phyloP scores from a whole-genome alignment of 148 eudicot genomes.

The Rhododendron mucronatum region DNA sequence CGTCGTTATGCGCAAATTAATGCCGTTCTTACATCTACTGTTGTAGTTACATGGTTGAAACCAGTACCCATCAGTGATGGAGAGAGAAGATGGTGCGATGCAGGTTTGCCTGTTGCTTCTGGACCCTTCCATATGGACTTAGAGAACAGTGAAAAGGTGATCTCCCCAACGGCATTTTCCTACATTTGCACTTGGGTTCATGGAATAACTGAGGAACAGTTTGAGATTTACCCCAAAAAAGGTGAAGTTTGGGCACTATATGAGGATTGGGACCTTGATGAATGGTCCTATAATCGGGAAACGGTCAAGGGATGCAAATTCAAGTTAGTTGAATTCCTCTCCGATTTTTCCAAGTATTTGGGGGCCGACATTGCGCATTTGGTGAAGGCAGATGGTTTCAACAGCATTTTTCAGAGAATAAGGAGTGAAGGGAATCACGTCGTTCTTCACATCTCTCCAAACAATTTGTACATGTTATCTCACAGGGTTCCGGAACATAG shows the following conservation, averaged over 20 bases:
- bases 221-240: constrained; percentile 46
- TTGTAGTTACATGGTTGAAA: constrained; percentile 41
- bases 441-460: constrained; percentile 28
- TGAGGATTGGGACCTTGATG: constrained; percentile 45
- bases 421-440: constrained; percentile 17
- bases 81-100: constrained; percentile 56
- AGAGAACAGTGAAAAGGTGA: constrained; percentile 10
- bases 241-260: constrained; percentile 66
- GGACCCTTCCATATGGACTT: constrained; percentile 43
- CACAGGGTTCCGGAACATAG: constrained; percentile 45
- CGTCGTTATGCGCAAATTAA: constrained; percentile 40
- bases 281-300: constrained; percentile 44
- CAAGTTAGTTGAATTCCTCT: constrained; percentile 39
- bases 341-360: constrained; percentile 26
- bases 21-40: constrained; percentile 15
- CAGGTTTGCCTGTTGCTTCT: constrained; percentile 52
- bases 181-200: constrained; percentile 21
- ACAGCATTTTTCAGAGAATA: constrained; percentile 24
- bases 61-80: constrained; percentile 38
- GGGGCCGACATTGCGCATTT: constrained; percentile 22
- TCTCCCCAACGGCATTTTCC: constrained; percentile 15
- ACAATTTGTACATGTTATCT: constrained; percentile 37
- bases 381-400: constrained; percentile 25
- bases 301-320: constrained; percentile 33
- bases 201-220: constrained; percentile 34